A percentile compares a stretch with the other conserved stretches of the same genome.
These are phyloP conservation scores for Paxillus ammoniavirescens DNA, from an alignment of 768 basidiomycete genomes.

Conservation along the genomic window DNA sequence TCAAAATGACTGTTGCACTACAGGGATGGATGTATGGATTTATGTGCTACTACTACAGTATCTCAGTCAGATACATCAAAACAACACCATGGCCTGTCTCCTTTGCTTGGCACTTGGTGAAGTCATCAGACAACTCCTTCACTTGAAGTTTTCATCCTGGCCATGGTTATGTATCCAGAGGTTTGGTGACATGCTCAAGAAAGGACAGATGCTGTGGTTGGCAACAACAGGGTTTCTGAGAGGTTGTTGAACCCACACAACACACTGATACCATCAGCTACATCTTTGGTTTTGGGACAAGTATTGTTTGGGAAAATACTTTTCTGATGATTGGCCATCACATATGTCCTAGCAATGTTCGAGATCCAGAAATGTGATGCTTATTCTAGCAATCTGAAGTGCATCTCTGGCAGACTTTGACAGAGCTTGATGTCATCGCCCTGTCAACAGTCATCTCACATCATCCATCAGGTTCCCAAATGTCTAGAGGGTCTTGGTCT, in stretches of 20 bases:
- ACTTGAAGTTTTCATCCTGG: no score
- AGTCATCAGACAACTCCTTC: no score
- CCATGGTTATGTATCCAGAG: not conserved
- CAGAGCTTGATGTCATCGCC: not conserved
- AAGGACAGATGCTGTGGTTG: not conserved
- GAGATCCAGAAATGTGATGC: not conserved
- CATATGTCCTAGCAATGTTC: not conserved
- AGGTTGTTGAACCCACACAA: conserved; percentile 26
- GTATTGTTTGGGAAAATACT: conserved; percentile 2
- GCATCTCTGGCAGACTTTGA: not conserved
- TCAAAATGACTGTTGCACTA: no score
- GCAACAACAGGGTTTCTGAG: conserved; percentile 25
- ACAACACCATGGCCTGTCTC: no score
- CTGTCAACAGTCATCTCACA: not conserved
- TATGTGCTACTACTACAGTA: no score
- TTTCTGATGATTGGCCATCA: conserved; percentile 3
- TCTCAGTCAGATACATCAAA: no score
- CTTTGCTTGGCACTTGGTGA: no score
- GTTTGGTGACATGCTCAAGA: not conserved
- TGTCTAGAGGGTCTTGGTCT: not conserved
- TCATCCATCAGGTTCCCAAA: not conserved
- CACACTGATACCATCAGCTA: not conserved
- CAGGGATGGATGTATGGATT: no score
- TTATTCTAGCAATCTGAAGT: not conserved
- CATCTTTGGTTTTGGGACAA: no score